A percentile compares a stretch with the other conserved stretches of the same genome.
Conservation (phyloP, 805 yeast species). For the Ogataea parapolymorpha region DNA sequence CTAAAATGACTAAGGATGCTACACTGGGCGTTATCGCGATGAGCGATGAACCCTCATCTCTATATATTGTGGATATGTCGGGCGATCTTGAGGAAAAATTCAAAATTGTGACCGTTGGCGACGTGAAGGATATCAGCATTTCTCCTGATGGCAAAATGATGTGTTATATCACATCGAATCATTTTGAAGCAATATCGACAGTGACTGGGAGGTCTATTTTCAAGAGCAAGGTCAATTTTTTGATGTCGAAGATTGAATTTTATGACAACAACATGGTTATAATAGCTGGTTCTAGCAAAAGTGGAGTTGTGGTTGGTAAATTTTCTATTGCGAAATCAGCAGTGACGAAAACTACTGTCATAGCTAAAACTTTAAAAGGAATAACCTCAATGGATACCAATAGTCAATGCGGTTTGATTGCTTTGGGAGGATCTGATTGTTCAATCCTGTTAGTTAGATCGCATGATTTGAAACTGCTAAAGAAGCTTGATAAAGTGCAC, state of each 20-base stretch:
- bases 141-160: constrained; percentile 65
- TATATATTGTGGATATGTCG: constrained; percentile 55
- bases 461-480: constrained; percentile 48
- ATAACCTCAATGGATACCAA: constrained; percentile 51
- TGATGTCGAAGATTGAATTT: constrained; percentile 32
- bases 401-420: constrained; percentile 39
- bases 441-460: constrained; percentile 57
- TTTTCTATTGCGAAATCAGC: constrained; percentile 42
- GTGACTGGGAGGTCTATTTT: constrained; percentile 41
- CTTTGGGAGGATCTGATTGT: constrained; percentile 63
- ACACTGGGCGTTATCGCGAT: constrained; percentile 66
- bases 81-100: constrained; percentile 50
- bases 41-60: constrained; percentile 58
- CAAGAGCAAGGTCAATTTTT: constrained; percentile 25
- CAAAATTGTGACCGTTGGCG: constrained; percentile 50
- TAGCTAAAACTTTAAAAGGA: constrained; percentile 51
- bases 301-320: constrained; percentile 42
- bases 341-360: constrained; percentile 38
- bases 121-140: constrained; percentile 63
- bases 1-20: constrained; percentile 57
- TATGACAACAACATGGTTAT: constrained; percentile 35
- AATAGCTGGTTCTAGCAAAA: constrained; percentile 43
- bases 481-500: constrained; percentile 60
- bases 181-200: constrained; percentile 51
- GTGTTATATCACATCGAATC: constrained; percentile 56